Conservation (phyloP, 345 rosid genomes). For the Populus deltoides region DNA sequence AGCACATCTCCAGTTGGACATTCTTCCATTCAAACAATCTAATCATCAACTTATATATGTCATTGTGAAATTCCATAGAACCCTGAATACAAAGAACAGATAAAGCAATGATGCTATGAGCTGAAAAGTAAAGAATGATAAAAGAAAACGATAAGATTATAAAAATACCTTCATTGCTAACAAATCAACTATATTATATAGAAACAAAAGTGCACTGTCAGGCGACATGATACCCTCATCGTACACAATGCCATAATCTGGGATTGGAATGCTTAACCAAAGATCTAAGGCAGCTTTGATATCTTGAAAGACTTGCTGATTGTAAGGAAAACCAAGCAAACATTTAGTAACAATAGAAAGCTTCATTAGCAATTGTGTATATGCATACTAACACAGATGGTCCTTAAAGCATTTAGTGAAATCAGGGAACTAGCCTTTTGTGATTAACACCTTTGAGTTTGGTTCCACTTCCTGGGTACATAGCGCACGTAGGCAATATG, state of each 20-base stretch:
- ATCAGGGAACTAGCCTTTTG: slow-evolving; percentile 32
- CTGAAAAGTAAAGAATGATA: slow-evolving; percentile 8
- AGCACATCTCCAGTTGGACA: slow-evolving; percentile 48
- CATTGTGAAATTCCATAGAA: slow-evolving; percentile 39
- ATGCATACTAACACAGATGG: neutral
- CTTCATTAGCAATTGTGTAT: neutral
- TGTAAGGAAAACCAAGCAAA: slow-evolving; percentile 15
- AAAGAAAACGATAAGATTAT: slow-evolving; percentile 16
- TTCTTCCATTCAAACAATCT: slow-evolving; percentile 50
- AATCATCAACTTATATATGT: slow-evolving; percentile 52
- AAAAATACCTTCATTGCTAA: slow-evolving; percentile 66
- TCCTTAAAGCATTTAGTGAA: slow-evolving; percentile 19
- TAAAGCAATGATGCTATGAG: slow-evolving; percentile 9
- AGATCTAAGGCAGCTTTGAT: slow-evolving; percentile 52
- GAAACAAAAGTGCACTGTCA: slow-evolving; percentile 44
- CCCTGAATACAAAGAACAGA: slow-evolving; percentile 50
- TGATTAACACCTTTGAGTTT: slow-evolving; percentile 63
- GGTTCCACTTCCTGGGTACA: slow-evolving; percentile 73
- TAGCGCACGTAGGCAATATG: slow-evolving; percentile 70
- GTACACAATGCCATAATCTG: slow-evolving; percentile 27
- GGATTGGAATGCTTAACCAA: slow-evolving; percentile 47
- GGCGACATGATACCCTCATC: slow-evolving; percentile 35
- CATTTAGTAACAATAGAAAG: slow-evolving; percentile 11
- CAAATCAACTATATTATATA: slow-evolving; percentile 65
- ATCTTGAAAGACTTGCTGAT: slow-evolving; percentile 63